These are phyloP conservation scores for Quercus glauca DNA, from an alignment of 306 rosid species.

Conservation along the genomic window DNA sequence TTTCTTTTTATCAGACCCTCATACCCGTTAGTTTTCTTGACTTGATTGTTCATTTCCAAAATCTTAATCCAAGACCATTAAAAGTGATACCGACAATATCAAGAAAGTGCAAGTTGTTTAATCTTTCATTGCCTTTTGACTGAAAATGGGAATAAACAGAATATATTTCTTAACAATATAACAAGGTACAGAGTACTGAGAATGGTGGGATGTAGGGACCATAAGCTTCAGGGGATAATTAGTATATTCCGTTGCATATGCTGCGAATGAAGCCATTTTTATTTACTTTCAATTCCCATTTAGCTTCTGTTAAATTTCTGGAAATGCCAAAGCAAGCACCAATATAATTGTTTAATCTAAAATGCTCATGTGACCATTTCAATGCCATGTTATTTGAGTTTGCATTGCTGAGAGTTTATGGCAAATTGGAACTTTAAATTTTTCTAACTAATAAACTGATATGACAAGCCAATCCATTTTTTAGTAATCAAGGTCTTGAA, in stretches of 20 bases:
- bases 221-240: background rate
- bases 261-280: background rate
- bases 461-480: too few species aligned
- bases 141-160: background rate
- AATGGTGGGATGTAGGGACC: background rate
- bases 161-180: background rate
- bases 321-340: background rate
- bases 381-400: background rate
- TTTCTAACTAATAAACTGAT: too few species aligned
- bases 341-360: background rate
- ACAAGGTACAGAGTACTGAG: background rate
- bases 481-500: too few species aligned
- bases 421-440: too few species aligned
- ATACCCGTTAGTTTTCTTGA: background rate
- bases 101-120: constrained; percentile 6
- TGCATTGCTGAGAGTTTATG: too few species aligned
- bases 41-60: background rate
- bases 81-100: background rate
- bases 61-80: background rate
- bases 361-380: background rate
- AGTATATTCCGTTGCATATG: background rate
- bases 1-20: background rate
- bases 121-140: constrained; percentile 1
- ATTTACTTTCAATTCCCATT: background rate
- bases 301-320: background rate